Percentiles rank a stretch among this genome's conserved stretches.
phyloP scores from a whole-genome alignment of 1,284 basidiomycete species.

The Ustilago hordei region DNA sequence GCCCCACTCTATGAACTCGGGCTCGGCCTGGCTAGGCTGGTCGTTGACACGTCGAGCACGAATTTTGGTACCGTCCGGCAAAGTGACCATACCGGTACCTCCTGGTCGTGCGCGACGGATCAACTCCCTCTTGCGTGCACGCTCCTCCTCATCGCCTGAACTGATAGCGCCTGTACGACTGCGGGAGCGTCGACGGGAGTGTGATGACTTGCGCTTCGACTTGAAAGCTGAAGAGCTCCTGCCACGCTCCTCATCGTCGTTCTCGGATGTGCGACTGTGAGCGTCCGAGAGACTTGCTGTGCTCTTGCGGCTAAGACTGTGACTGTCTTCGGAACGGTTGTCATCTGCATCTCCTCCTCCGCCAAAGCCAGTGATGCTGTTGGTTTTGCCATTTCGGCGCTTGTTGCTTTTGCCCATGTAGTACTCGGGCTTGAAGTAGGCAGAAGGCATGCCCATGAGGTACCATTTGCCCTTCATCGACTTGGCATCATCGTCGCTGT shows the following conservation, averaged over 20 bases:
- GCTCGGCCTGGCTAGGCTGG: conserved; percentile 44
- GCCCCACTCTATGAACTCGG: conserved; percentile 61
- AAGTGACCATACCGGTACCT: conserved; percentile 68
- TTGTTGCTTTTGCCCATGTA: conserved; percentile 42
- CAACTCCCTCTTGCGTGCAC: conserved; percentile 56
- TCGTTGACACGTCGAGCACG: conserved; percentile 63
- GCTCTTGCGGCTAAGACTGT: conserved; percentile 45
- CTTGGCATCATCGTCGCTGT: conserved; percentile 39
- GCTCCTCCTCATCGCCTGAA: conserved; percentile 57
- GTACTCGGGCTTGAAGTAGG: conserved; percentile 57
- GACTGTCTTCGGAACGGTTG: conserved; percentile 20
- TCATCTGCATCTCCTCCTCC: conserved; percentile 27
- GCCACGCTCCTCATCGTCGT: conserved; percentile 49
- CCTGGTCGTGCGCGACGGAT: conserved; percentile 64
- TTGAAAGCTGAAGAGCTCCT: conserved; percentile 22
- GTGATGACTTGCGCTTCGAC: conserved; percentile 35
- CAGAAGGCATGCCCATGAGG: conserved; percentile 62
- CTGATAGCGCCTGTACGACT: conserved; percentile 46
- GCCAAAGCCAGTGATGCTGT: conserved; percentile 8
- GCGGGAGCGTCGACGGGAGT: conserved; percentile 43
- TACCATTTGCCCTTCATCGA: conserved; percentile 61
- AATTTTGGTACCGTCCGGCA: conserved; percentile 66
- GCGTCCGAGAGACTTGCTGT: conserved; percentile 36
- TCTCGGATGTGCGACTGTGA: conserved; percentile 31
- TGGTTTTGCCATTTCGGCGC: conserved; percentile 29